Evolutionary conservation across 2,329 filamentous ascomycete species (phyloP).

Genomic region (Domatiomyces catenatus): DNA sequence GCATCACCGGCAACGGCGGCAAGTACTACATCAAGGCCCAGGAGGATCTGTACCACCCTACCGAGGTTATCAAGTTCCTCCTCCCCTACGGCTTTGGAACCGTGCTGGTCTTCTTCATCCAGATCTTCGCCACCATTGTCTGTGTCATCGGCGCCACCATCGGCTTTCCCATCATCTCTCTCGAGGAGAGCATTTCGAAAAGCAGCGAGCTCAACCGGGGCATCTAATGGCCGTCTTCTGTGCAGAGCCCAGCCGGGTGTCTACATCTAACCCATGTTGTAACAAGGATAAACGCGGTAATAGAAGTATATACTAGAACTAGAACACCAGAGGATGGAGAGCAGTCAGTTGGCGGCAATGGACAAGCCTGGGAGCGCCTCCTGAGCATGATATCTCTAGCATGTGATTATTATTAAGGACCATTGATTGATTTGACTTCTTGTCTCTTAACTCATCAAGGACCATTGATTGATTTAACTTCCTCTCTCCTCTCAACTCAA

Average conservation of each 20-base stretch:
- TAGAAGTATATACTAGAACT: no score
- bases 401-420: no score
- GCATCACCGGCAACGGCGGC: constrained; percentile 16
- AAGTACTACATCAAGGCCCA: constrained; percentile 59
- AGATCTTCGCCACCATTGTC: constrained; percentile 47
- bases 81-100: constrained; percentile 43
- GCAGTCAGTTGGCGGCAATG: no score
- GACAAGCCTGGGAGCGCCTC: no score
- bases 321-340: no score
- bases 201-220: not conserved
- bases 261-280: no score
- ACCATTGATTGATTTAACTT: no score
- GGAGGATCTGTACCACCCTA: constrained; percentile 67
- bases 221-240: not conserved
- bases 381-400: no score
- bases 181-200: not conserved
- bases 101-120: constrained; percentile 44
- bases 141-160: constrained; percentile 46
- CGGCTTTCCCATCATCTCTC: not conserved
- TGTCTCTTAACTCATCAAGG: no score
- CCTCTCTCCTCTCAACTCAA: no score
- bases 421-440: no score
- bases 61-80: constrained; percentile 61
- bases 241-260: not conserved
- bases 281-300: no score